Evolutionary conservation across 2,329 filamentous ascomycete genomes (phyloP), one percentile per base, ranked within the genome.

Genomic region (Alternaria hordeiaustralica): DNA sequence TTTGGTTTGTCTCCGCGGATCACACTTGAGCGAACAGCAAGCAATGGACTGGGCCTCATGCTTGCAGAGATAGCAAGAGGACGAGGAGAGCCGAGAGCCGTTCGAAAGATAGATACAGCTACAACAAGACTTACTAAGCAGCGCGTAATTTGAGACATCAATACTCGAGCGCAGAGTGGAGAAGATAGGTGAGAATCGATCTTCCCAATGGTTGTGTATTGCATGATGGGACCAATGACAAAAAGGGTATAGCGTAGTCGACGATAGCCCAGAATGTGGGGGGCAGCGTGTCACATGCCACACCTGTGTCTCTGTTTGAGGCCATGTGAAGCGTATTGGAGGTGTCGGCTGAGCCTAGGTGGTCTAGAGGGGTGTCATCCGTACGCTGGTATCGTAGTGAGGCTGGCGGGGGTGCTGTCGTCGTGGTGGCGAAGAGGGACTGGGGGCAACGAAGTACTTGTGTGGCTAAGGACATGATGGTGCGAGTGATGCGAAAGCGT

Each of bases 251-350:
- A 33, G 59, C 59, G 58, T 26, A 44, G 49, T 59, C 15, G 47
- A 30, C 26, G 26, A 41, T 58, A 61, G 63, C 36, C 33, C 44
- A 65, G 60, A 70, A 69, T 69, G 67, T 69, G 59, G 68, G 66
- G 68, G 64, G 61, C 64, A 54, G 58, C 36, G 59, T 67, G 69
- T 70, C 69, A 70, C 68, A 68, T 71, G 69, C 66, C 67, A 66
- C 54, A 63, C 65, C 60, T 62, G 18, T 55, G 68, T 69, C 61
- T 69, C 66, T 61, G 59, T 28, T 58, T 41, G 55, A 63, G 62
- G 62, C 63, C 66, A 67, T 65, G 63, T 60, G 63, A 55, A 63
- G 45, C 61, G 36, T 51, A 51, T 28, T 63, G 50, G 60, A 55
- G 60, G 57, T 50, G 61, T 63, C 61, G 61, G 61, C 56, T 63